Conservation (phyloP, 2,329 filamentous ascomycete genomes). For the Sarocladium kiliense region DNA sequence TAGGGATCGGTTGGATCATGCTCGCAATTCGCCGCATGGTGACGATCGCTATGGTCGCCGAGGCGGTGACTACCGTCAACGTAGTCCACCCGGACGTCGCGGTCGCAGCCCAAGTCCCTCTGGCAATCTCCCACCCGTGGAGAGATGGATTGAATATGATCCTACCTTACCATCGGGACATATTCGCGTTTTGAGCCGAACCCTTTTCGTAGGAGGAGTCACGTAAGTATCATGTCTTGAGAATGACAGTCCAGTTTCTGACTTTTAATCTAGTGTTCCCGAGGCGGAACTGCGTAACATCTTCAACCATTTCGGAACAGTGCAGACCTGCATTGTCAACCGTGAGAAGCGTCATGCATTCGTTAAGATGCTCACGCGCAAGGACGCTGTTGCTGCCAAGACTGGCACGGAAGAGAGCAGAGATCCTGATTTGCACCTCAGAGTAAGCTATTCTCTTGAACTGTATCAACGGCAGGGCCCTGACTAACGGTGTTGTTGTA, state of each 20-base stretch:
- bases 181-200: constrained; percentile 93
- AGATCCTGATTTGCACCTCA: constrained; percentile 65
- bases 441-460: constrained; percentile 48
- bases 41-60: constrained; percentile 49
- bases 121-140: constrained; percentile 25
- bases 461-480: not conserved
- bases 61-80: constrained; percentile 74
- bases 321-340: constrained; percentile 98
- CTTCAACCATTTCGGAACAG: constrained; percentile 76
- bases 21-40: constrained; percentile 59
- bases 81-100: constrained; percentile 70
- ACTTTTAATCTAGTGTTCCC: constrained; percentile 22
- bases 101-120: constrained; percentile 58
- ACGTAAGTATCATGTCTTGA: constrained; percentile 52
- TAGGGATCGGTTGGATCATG: constrained; percentile 67
- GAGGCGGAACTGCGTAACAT: constrained; percentile 77
- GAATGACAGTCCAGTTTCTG: constrained; percentile 33
- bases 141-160: constrained; percentile 80
- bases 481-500: constrained; percentile 27
- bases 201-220: constrained; percentile 93
- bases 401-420: constrained; percentile 79
- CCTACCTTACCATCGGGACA: constrained; percentile 63
- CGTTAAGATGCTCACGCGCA: constrained; percentile 93
- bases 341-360: constrained; percentile 97
- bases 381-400: constrained; percentile 79